Percentiles rank a stretch among this genome's conserved stretches.
phyloP scores from a whole-genome alignment of 2,329 filamentous ascomycete genomes.

The Alternaria triticimaculans region DNA sequence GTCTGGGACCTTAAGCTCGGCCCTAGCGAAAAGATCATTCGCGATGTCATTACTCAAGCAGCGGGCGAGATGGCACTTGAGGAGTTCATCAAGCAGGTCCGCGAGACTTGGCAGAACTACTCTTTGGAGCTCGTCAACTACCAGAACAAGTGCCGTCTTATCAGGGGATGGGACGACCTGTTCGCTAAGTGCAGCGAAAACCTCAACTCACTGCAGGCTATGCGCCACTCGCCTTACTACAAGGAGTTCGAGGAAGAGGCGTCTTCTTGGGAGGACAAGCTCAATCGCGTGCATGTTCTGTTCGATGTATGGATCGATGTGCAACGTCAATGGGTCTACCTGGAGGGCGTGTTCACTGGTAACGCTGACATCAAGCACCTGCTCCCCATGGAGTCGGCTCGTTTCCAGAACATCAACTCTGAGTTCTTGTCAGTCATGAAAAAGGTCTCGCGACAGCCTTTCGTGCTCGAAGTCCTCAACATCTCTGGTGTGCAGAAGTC shows the following conservation, averaged over 20 bases:
- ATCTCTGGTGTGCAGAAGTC: slow-evolving; percentile 97
- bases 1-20: slow-evolving; percentile 97
- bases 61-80: slow-evolving; percentile 98
- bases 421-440: slow-evolving; percentile 99
- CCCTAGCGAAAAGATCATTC: slow-evolving; percentile 84
- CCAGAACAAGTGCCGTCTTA: slow-evolving; percentile 96
- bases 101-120: slow-evolving; percentile 96
- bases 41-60: slow-evolving; percentile 92
- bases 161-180: slow-evolving; percentile 96
- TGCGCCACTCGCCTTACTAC: slow-evolving; percentile 99
- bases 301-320: slow-evolving; percentile 99
- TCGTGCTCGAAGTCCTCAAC: slow-evolving; percentile 92
- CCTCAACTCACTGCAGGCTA: slow-evolving; percentile 94
- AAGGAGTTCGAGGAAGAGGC: slow-evolving; percentile 99
- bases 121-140: slow-evolving; percentile 94
- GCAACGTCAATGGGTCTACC: slow-evolving; percentile 99
- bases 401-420: slow-evolving; percentile 99
- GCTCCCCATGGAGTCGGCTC: slow-evolving; percentile 91
- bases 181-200: slow-evolving; percentile 99
- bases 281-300: slow-evolving; percentile 94
- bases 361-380: slow-evolving; percentile 99
- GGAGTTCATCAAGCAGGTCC: slow-evolving; percentile 94
- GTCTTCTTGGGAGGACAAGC: slow-evolving; percentile 94
- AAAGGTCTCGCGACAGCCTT: slow-evolving; percentile 96
- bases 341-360: slow-evolving; percentile 97